These are phyloP conservation scores for Sergeia podlipaevii DNA, from an alignment of 208 protist species.

Conservation along the genomic window DNA sequence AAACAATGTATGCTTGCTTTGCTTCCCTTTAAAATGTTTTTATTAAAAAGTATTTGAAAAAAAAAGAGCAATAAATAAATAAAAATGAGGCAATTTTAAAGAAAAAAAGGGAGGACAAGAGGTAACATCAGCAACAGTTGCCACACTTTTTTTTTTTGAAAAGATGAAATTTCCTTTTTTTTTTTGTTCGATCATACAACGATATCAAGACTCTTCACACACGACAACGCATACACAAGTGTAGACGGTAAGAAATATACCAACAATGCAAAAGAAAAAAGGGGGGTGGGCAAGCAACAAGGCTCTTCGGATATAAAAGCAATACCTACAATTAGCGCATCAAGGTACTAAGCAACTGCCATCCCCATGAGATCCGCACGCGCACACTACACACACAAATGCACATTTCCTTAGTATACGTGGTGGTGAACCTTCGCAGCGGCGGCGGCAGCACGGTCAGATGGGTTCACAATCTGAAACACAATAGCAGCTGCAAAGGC, in stretches of 20 bases:
- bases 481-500: slow-evolving; percentile 73
- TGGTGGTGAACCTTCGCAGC: slow-evolving; percentile 12
- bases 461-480: slow-evolving; percentile 79
- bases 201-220: background rate
- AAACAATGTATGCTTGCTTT: no score
- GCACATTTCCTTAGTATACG: slow-evolving; percentile 23
- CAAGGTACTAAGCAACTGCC: background rate
- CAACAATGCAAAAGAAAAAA: slow-evolving; percentile 2
- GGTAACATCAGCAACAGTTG: no score
- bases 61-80: background rate
- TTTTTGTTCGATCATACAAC: no score
- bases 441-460: slow-evolving; percentile 31
- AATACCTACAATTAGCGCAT: background rate
- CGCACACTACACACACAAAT: no score
- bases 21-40: no score
- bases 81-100: background rate
- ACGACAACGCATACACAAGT: background rate
- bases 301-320: background rate
- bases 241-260: background rate
- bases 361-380: no score
- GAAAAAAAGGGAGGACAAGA: background rate
- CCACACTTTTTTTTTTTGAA: no score
- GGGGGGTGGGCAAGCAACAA: no score
- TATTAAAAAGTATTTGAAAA: no score
- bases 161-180: no score